phyloP scores from a whole-genome alignment of 2,329 filamentous ascomycete genomes.

The Sarocladium kiliense region DNA sequence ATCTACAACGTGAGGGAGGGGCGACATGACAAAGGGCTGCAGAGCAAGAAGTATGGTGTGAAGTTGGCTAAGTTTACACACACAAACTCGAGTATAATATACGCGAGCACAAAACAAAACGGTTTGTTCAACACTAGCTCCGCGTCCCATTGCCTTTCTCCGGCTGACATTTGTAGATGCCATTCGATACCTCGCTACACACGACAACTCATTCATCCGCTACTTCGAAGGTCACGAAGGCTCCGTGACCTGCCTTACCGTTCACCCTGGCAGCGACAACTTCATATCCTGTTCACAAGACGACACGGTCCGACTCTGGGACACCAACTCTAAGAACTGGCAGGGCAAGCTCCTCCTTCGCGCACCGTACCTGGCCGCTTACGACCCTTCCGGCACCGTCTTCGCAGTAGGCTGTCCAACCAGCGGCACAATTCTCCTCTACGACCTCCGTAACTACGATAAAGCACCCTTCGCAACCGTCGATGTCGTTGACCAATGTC shows the following conservation, averaged over 20 bases:
- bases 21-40: slow-evolving; percentile 78
- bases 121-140: slow-evolving; percentile 39
- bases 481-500: slow-evolving; percentile 61
- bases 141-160: background rate
- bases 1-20: slow-evolving; percentile 93
- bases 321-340: slow-evolving; percentile 72
- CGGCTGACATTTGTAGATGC: slow-evolving; percentile 48
- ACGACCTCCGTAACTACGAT: slow-evolving; percentile 90
- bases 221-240: slow-evolving; percentile 92
- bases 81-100: slow-evolving; percentile 83
- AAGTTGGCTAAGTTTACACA: slow-evolving; percentile 94
- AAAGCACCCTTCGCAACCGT: slow-evolving; percentile 85
- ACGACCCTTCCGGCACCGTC: slow-evolving; percentile 86
- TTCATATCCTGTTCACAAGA: slow-evolving; percentile 91
- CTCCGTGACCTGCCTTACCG: slow-evolving; percentile 73
- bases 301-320: slow-evolving; percentile 89
- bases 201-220: slow-evolving; percentile 93
- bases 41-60: slow-evolving; percentile 95
- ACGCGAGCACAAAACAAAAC: slow-evolving; percentile 93
- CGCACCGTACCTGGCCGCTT: slow-evolving; percentile 77
- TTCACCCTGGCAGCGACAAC: slow-evolving; percentile 82
- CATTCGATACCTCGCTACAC: slow-evolving; percentile 80
- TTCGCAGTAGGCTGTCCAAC: slow-evolving; percentile 84
- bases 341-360: slow-evolving; percentile 77
- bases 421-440: slow-evolving; percentile 76